Evolutionary conservation across 2,329 filamentous ascomycete species (phyloP), one percentile per base, ranked within the genome.

Genomic region (Cryphonectria carpinicola): DNA sequence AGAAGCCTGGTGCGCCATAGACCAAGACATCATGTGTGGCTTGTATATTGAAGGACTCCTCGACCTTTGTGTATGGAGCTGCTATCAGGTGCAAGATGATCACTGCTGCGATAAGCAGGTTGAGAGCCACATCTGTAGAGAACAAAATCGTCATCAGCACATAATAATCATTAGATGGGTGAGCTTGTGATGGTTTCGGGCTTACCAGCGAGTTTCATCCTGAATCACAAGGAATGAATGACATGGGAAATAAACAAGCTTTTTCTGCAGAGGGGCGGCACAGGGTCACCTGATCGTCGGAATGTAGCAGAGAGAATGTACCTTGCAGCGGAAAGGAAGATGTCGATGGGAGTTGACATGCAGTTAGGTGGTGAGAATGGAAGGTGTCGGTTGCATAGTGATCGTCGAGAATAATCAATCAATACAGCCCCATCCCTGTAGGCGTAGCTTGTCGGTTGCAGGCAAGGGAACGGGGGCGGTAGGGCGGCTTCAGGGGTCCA

Each of bases 31-130:
- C 96, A 81, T 98, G 96, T 3, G 90, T 88, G 7, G 96, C 96
- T 80, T 99, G 96, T 71, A 98, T 89, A 80, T 97, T 97, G 87
- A 99, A 98, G 0, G 95, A 98, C 81, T 99, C 96, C 81, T 99
- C 96, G 71, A 99, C 96, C 81, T 99, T 99, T 70, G 95, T 98
- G 83, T 97, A 95, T 0, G 96, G 96, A 14, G 95, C 89, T 35
- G 90, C 79, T 72, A 89, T 77, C 69, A 97, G 88, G 80, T 97
- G 93, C 68, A 92, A 69, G 71, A 92, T 79, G 75, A 93, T 85
- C 46, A 91, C 78, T 2, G 85, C 79, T 1, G 93, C 92, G 70
- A 94, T 84, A 65, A 90, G 81, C 73, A 90, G 78, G 67, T 82
- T 79, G 56, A 91, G 77, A 22, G 85, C 70, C 39, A 79, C 74